Conservation (phyloP, 345 rosid genomes). For the Microthlaspi erraticum region DNA sequence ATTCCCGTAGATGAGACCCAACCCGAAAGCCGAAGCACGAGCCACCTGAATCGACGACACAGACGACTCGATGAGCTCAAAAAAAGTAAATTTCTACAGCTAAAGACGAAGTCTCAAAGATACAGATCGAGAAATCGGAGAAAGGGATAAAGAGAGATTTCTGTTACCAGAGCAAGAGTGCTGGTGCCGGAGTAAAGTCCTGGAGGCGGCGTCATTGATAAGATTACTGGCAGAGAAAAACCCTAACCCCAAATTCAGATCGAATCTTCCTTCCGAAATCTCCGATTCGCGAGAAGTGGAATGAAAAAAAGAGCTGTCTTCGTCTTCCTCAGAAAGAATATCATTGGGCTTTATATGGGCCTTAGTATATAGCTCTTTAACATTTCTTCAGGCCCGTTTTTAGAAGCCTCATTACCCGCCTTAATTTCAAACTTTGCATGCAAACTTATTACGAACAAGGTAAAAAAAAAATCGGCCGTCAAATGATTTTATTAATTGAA, state of each 20-base stretch:
- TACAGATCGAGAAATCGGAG: conserved; percentile 31
- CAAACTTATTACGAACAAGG: neutral
- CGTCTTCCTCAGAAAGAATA: neutral
- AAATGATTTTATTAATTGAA: too few species aligned
- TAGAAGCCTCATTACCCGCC: neutral
- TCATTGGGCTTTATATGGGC: conserved; percentile 28
- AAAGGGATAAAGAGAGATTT: neutral
- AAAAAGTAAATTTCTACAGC: conserved; percentile 5
- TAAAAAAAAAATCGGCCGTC: too few species aligned
- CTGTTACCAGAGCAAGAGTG: conserved; percentile 71
- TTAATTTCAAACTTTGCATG: neutral
- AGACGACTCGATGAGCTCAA: conserved; percentile 16
- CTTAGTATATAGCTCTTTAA: neutral
- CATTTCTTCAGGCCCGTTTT: neutral
- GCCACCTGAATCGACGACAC: conserved; percentile 59
- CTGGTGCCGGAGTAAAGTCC: conserved; percentile 85
- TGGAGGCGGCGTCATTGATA: conserved; percentile 63
- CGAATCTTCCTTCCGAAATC: conserved; percentile 40
- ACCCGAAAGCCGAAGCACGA: conserved; percentile 69
- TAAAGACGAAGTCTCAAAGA: conserved; percentile 17
- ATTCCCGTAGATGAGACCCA: conserved; percentile 68
- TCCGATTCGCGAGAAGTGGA: conserved; percentile 34
- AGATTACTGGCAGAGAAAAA: conserved; percentile 27
- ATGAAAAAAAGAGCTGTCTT: conserved; percentile 6
- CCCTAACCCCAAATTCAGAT: conserved; percentile 43